A percentile compares a stretch with the other conserved stretches of the same genome.
These are phyloP conservation scores for Scedosporium apiospermum DNA, from an alignment of 2,329 filamentous ascomycete species.

Conservation along the genomic window DNA sequence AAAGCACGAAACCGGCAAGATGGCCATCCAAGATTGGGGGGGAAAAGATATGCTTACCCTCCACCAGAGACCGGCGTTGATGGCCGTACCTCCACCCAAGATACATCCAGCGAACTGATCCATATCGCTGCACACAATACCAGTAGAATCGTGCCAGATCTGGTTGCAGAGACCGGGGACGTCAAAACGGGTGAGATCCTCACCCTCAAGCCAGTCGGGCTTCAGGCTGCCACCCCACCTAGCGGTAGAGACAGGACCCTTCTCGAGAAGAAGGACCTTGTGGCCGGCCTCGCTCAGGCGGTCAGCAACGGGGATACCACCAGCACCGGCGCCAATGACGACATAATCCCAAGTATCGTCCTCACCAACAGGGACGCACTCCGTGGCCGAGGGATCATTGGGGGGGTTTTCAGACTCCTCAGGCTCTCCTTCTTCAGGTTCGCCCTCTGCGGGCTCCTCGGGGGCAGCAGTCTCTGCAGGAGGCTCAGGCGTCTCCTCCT, in stretches of 20 bases:
- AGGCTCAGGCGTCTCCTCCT: not conserved
- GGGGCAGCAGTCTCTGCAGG: not conserved
- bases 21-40: not conserved
- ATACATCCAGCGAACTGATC: conserved; percentile 66
- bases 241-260: conserved; percentile 52
- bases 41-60: conserved; percentile 20
- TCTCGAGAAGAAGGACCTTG: conserved; percentile 54
- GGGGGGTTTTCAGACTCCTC: not conserved
- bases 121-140: conserved; percentile 59
- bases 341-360: conserved; percentile 43
- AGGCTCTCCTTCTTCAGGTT: not conserved
- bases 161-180: conserved; percentile 63
- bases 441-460: not conserved
- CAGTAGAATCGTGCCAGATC: conserved; percentile 54
- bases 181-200: conserved; percentile 59
- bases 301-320: conserved; percentile 51
- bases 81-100: conserved; percentile 55
- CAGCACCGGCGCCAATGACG: conserved; percentile 52
- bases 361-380: not conserved
- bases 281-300: conserved; percentile 48
- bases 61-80: conserved; percentile 63
- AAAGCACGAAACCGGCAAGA: too few relatives aligned
- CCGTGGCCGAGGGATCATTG: not conserved
- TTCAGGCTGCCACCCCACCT: conserved; percentile 53
- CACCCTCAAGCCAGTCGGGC: conserved; percentile 51